Evolutionary conservation across 139 green algal species (phyloP).

Genomic region (Chlorella sorokiniana): DNA sequence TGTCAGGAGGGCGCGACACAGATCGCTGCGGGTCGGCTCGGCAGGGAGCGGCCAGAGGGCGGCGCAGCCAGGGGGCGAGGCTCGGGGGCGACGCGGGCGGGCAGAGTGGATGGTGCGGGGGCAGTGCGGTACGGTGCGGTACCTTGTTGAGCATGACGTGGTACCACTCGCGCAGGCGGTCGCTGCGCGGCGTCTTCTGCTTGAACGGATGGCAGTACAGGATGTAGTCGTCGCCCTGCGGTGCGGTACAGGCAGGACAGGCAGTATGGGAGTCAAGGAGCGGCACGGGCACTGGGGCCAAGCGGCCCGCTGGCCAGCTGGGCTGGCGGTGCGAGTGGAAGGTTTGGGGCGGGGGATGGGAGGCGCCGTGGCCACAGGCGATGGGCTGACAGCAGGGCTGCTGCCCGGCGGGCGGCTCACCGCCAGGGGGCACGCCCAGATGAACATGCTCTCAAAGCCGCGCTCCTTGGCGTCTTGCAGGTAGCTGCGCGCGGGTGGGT

Average conservation of each 20-base stretch:
- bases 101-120: too few species aligned
- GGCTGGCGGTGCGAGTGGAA: too few species aligned
- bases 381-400: neutral
- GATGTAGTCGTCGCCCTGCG: conserved; percentile 98
- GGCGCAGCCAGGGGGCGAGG: too few species aligned
- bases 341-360: too few species aligned
- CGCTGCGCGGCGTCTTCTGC: conserved; percentile 93
- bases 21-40: neutral
- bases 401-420: conserved; percentile 38
- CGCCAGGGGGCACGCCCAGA: conserved; percentile 97
- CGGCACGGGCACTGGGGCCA: neutral
- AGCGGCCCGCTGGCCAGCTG: neutral
- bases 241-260: neutral
- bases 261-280: neutral
- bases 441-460: conserved; percentile 95
- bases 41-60: too few species aligned
- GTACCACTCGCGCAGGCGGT: conserved; percentile 95
- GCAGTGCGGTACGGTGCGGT: neutral
- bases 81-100: too few species aligned
- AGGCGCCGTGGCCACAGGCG: neutral
- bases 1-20: neutral
- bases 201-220: conserved; percentile 96
- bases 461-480: conserved; percentile 81
- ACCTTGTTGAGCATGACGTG: conserved; percentile 82
- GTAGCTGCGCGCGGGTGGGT: conserved; percentile 64